Evolutionary conservation across 768 basidiomycete species (phyloP), one percentile per base, ranked within the genome.

Genomic region (Tricholoma sp.): DNA sequence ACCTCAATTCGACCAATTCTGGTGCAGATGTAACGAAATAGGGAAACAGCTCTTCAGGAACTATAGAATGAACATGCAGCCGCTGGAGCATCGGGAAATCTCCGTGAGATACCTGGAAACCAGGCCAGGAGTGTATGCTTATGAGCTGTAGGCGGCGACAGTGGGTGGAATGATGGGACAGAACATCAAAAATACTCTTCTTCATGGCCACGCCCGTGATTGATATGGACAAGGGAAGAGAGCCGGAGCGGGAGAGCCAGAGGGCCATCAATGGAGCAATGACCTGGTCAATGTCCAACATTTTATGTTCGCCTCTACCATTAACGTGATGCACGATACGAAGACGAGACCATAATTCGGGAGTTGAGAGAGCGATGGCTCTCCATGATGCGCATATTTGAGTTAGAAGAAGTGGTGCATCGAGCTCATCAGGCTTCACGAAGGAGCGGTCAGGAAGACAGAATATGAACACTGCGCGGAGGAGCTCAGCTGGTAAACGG

Each of bases 221-320:
- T 37, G 58, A 44, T 29, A 59, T 59, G 50, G 50, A 55, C 29
- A 59, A 42, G 4, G 54, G 58, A 36, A 53, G 36, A 18, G 11
- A 45, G 37, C 49, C 54, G 4, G 54, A 42, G 32, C 58, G 58
- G 8, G 41, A 44, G 24, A 59, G 50, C 58, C 58, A 59, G 15
- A 29, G 11, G 10, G 28, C 17, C 44, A 56, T 48, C 15, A 11
- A 24, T 17, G 49, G 48, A 8, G 54, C 28, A 18, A 52, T 15
- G 3, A 53, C 11, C 15, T 17, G 37, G n/a, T 49, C 44, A 52
- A 45, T 32, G 6, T 48, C 20, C 24, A 15, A 39, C n/a, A n/a
- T n/a, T 15, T 10, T 39, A 15, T 39, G 12, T 39, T 39, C 3
- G 5, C 37, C 37, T 39, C 37, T 39, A 15, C 12, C 49, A n/a